Evolutionary conservation across 441 rosid genomes (phyloP), one percentile per base, ranked within the genome.

Genomic region (Populus hybrid): DNA sequence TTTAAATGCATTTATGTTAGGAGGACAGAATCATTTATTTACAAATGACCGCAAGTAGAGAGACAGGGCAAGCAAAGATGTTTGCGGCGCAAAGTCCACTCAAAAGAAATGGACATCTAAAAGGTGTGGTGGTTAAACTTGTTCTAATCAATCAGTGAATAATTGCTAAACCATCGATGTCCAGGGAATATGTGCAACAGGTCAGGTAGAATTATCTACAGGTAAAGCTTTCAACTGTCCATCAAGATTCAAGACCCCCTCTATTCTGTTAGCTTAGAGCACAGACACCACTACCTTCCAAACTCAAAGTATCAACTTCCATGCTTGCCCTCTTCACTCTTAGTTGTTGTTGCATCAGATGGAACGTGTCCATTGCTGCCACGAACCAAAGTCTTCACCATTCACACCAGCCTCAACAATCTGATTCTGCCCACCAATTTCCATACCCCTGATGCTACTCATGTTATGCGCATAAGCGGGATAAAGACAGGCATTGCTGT

Each of bases 401-500:
- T 80, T 81, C 7, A 79, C 67, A 64, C 40, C 82, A 74, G 85
- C 68, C 68, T 77, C 80, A 32, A 73, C 64, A 70, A 77, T 75
- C 66, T 74, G 79, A 75, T 69, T 77, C 73, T 77, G 81, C 67
- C 73, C 81, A 10, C 76, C 67, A 70, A 80, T 34, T 50, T 71
- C 74, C 71, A 77, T 74, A 34, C 85, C 79, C 61, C 70, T 30
- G 69, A 64, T 71, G 70, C 83, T 30, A 30, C 32, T 30, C 32
- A 30, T 30, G 32, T 30, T 79, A 66, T 84, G 84, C 77, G 79
- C 68, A 83, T 84, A 87, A 75, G 85, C 67, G 11, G 87, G 82
- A 83, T 75, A 88, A 65, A 76, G 32, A 72, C 80, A 35, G 72
- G 73, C 72, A 73, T 38, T 46, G 36, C 74, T 80, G 78, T 80